Evolutionary conservation across 2,329 filamentous ascomycete genomes (phyloP).

Genomic region (Alternaria tenuissima): DNA sequence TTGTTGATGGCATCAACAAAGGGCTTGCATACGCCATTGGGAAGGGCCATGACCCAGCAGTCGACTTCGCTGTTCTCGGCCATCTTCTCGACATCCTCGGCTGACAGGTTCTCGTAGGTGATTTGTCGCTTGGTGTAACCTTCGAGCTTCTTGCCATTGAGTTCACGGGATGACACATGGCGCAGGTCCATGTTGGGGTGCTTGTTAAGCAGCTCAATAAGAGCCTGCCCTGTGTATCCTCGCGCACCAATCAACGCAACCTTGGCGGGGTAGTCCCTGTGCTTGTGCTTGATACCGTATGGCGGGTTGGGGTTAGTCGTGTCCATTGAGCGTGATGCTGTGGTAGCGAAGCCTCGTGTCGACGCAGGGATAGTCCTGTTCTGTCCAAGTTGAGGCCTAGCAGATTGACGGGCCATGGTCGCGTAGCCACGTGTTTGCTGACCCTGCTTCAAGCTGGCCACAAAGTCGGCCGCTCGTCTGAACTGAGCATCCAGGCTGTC

Average conservation of each 20-base stretch:
- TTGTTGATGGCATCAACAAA: conserved; percentile 88
- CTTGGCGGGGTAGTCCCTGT: conserved; percentile 78
- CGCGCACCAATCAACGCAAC: conserved; percentile 90
- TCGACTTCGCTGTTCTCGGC: conserved; percentile 86
- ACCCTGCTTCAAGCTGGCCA: conserved; percentile 66
- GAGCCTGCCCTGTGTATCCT: conserved; percentile 91
- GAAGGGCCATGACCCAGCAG: conserved; percentile 97
- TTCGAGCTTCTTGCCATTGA: conserved; percentile 84
- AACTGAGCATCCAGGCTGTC: conserved; percentile 88
- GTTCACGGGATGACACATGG: conserved; percentile 92
- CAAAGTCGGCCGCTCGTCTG: conserved; percentile 76
- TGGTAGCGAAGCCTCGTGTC: conserved; percentile 65
- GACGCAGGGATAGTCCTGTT: conserved; percentile 45
- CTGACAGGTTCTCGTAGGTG: conserved; percentile 86
- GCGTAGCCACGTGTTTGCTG: conserved; percentile 75
- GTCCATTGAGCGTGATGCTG: conserved; percentile 46
- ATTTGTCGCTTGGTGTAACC: conserved; percentile 93
- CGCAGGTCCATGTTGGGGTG: conserved; percentile 90
- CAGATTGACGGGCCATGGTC: conserved; percentile 42
- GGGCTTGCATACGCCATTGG: conserved; percentile 93
- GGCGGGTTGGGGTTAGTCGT: conserved; percentile 89
- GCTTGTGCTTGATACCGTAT: conserved; percentile 85
- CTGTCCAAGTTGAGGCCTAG: conserved; percentile 35
- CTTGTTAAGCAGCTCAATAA: conserved; percentile 84
- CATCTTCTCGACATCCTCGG: conserved; percentile 87